Base-by-base conservation (phyloP, 192 early-diverging fungal species). In the Fimicolochytrium jonesii region DNA sequence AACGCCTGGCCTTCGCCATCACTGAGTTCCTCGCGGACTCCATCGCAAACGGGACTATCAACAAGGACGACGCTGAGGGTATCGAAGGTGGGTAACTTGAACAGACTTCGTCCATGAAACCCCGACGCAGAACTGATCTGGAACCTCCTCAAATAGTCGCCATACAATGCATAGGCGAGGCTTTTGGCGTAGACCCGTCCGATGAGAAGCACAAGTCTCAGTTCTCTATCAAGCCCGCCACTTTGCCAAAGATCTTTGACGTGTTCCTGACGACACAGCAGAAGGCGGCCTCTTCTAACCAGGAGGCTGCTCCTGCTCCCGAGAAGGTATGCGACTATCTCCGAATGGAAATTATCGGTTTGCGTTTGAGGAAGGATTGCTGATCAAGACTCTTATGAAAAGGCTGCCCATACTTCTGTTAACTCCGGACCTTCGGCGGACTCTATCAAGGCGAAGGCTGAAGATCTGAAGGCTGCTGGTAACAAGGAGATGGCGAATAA, bases 111-210 rank as follows among this genome's bases (percentile, higher is more conserved):
- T n/a, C n/a, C n/a, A n/a, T n/a, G n/a, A n/a, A n/a, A n/a, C n/a
- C n/a, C n/a, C n/a, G n/a, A n/a, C n/a, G n/a, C n/a, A n/a, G n/a
- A n/a, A n/a, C 31, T n/a, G 28, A 59, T 20, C 59, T 59, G 15
- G n/a, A 23, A 70, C 20, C 6, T 51, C 26, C 20, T 13, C 13
- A 39, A 5, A 23, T 70, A 85, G 87, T 92, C 29, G 92, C 92
- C 65, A 90, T 93, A 71, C 91, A 94, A 68, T 94, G 93, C 79
- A 93, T 99, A 45, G 82, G 87, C 45, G 94, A 97, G 58, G 90
- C 93, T 20, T 99, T 99, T 76, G 91, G 85, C 26, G 84, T 99
- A 42, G 86, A 94, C 61, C 41, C 80, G 31, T 73, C 77, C 30
- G 91, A 97, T 70, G 73, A 76, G 17, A 75, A 68, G 5, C 86